Percentiles rank a stretch among this genome's conserved stretches.
These are phyloP conservation scores for Microsporum audouinii DNA, from an alignment of 2,329 filamentous ascomycete species.

Conservation along the genomic window DNA sequence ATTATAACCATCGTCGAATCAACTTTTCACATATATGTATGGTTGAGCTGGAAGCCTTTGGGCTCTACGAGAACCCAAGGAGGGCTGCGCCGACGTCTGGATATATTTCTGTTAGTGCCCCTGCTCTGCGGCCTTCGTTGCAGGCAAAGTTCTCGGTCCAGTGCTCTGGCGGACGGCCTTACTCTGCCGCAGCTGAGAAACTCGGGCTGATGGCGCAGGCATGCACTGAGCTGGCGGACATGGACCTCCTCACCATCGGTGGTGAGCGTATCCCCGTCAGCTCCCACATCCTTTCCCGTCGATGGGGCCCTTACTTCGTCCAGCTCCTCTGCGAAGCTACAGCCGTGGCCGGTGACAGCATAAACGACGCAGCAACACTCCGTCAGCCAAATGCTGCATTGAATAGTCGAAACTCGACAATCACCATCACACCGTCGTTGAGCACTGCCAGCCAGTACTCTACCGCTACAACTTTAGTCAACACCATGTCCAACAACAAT, in stretches of 20 bases:
- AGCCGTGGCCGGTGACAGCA: slow-evolving; percentile 57
- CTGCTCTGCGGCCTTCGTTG: slow-evolving; percentile 49
- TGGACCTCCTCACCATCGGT: slow-evolving; percentile 88
- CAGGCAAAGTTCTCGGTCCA: slow-evolving; percentile 38
- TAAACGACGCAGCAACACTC: slow-evolving; percentile 60
- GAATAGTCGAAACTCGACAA: slow-evolving; percentile 62
- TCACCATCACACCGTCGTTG: slow-evolving; percentile 64
- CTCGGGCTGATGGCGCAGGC: slow-evolving; percentile 69
- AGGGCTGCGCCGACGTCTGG: slow-evolving; percentile 65
- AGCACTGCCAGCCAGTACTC: slow-evolving; percentile 33
- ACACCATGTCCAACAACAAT: slow-evolving; percentile 19
- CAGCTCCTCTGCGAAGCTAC: slow-evolving; percentile 73
- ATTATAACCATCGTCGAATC: slow-evolving; percentile 95
- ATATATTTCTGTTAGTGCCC: slow-evolving; percentile 71
- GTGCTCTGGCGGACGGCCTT: slow-evolving; percentile 62
- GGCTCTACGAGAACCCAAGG: slow-evolving; percentile 89
- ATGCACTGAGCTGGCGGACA: slow-evolving; percentile 79
- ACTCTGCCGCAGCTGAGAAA: slow-evolving; percentile 70
- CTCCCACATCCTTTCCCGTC: slow-evolving; percentile 70
- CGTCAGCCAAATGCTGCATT: slow-evolving; percentile 49
- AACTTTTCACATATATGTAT: slow-evolving; percentile 96
- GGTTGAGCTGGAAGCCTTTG: slow-evolving; percentile 94
- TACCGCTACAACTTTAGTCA: slow-evolving; percentile 32
- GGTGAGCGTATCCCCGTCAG: slow-evolving; percentile 90
- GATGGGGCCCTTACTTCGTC: slow-evolving; percentile 95